A percentile compares a stretch with the other conserved stretches of the same genome.
phyloP scores from a whole-genome alignment of 2,329 filamentous ascomycete genomes.

The Penicillium sp. region DNA sequence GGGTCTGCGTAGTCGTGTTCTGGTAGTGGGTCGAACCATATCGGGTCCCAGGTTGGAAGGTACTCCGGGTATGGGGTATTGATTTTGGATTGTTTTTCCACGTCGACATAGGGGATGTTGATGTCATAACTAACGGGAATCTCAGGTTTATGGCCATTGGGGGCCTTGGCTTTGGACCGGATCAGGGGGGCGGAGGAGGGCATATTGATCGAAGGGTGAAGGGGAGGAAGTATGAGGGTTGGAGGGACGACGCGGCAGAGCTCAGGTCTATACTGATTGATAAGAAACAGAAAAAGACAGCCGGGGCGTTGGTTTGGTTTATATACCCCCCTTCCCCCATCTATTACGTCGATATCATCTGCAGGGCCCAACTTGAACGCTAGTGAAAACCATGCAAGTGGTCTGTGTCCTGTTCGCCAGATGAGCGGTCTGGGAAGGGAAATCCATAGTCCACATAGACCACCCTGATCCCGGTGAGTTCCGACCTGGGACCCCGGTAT shows the following conservation, averaged over 20 bases:
- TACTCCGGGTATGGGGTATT: constrained; percentile 47
- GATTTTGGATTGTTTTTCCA: constrained; percentile 38
- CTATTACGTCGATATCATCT: not conserved
- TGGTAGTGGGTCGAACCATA: constrained; percentile 48
- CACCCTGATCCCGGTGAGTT: constrained; percentile 6
- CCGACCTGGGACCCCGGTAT: not conserved
- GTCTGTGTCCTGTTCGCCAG: constrained; percentile 7
- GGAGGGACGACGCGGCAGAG: constrained; percentile 2
- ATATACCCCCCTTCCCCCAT: not conserved
- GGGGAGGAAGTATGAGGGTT: not conserved
- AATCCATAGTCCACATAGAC: not conserved
- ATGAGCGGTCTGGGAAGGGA: constrained; percentile 9
- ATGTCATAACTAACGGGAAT: constrained; percentile 47
- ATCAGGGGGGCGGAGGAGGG: constrained; percentile 34
- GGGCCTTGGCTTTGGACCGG: constrained; percentile 28
- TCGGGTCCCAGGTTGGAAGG: constrained; percentile 48
- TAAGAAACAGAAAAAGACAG: constrained; percentile 1
- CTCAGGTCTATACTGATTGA: not conserved
- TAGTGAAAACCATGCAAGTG: constrained; percentile 14
- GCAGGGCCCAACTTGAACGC: constrained; percentile 10
- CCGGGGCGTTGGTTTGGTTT: not conserved
- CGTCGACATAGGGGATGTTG: constrained; percentile 50
- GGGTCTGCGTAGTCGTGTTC: constrained; percentile 49
- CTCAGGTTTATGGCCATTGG: constrained; percentile 29
- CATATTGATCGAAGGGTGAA: constrained; percentile 17